These are phyloP conservation scores for Pholiota adiposa DNA, from an alignment of 1,284 basidiomycete genomes.

Conservation along the genomic window DNA sequence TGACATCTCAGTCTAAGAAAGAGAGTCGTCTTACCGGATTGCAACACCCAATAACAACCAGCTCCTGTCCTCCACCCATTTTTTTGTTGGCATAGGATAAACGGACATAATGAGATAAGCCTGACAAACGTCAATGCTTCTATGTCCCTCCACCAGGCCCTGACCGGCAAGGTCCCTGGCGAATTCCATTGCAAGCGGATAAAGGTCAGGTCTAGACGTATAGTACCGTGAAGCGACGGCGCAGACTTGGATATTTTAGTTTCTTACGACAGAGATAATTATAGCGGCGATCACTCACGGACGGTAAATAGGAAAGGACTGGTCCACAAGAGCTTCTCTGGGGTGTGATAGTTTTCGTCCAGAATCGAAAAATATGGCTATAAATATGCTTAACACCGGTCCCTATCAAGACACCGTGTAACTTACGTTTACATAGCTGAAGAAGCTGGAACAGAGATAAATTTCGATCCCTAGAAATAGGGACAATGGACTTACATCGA, in stretches of 20 bases:
- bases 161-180: conserved; percentile 55
- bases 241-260: conserved; percentile 43
- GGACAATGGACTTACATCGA: conserved; percentile 45
- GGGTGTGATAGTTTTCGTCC: conserved; percentile 58
- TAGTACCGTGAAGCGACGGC: conserved; percentile 56
- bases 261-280: conserved; percentile 4
- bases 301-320: conserved; percentile 31
- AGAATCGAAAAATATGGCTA: conserved; percentile 62
- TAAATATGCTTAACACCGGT: conserved; percentile 11
- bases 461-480: neutral
- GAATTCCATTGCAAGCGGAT: conserved; percentile 53
- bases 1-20: neutral
- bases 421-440: conserved; percentile 56
- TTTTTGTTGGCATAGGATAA: conserved; percentile 60
- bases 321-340: conserved; percentile 55
- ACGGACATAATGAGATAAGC: conserved; percentile 54
- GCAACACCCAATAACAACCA: conserved; percentile 64
- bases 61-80: conserved; percentile 58
- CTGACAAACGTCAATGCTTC: conserved; percentile 61
- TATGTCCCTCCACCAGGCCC: conserved; percentile 49
- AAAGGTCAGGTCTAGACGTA: conserved; percentile 44
- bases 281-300: neutral
- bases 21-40: conserved; percentile 45
- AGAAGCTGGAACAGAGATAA: conserved; percentile 44
- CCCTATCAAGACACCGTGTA: neutral